Evolutionary conservation across 192 early-diverging fungal genomes (phyloP), one percentile per base, ranked within the genome.

Genomic region (Gonapodya prolifera): DNA sequence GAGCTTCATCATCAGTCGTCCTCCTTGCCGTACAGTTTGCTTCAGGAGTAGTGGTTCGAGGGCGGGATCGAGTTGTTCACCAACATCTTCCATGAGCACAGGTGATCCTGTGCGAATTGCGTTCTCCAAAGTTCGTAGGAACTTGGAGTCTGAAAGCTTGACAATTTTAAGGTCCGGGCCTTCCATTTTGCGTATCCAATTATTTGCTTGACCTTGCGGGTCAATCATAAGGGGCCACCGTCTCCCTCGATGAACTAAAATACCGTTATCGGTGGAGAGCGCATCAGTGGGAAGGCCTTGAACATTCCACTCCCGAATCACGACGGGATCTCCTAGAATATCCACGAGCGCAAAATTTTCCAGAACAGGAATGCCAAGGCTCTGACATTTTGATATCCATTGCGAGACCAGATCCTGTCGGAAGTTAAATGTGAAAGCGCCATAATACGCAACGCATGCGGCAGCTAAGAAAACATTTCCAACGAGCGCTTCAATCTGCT

Each of bases 171-270:
- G 45, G 76, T 89, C 84, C 35, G 78, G 78, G 28, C 80, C 86
- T 79, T 89, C 88, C 35, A 80, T 75, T 75, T 85, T 87, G 76
- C 87, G 86, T 78, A 89, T 89, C 88, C 88, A 89, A 70, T 81
- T 87, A 16, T 88, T 79, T 0, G 88, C 88, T 81, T 89, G 88
- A 73, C 84, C 83, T 78, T 89, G 88, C 2, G 88, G 88, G 77
- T 89, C 86, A 78, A 89, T 89, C 80, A 86, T 88, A 13, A 89
- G 84, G 17, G 88, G 88, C 80, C 88, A 89, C 2, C 88, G 78
- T 16, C 87, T 86, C 29, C 86, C 88, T 78, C 87, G 88, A 0
- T 86, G 88, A 0, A 87, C 88, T 1, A 89, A 76, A 35, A 89
- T 89, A 45, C 88, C 88, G 77, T 89, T 89, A 76, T 89, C 87